Base-by-base conservation (phyloP, 306 rosid genomes). In the Luffa aegyptiaca region DNA sequence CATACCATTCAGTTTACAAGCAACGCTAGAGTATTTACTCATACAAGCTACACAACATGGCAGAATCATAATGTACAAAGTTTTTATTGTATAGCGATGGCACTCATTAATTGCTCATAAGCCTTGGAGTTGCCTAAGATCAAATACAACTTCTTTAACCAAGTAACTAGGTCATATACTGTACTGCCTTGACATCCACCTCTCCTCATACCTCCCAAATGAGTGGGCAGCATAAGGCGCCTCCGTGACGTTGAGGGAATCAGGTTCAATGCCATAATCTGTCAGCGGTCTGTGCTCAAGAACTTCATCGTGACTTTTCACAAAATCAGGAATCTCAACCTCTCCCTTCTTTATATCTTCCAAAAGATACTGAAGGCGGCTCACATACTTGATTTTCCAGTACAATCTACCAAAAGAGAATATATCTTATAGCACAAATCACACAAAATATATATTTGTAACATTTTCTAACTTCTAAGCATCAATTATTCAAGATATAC, bases 331-430 rank as follows among this genome's bases (percentile, higher is more conserved):
- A 84, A 92, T 88, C 81, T 90, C 96, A 18, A 93, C 56, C 74
- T 93, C 97, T 75, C 91, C 93, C 78, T 90, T 92, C 85, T 87
- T 90, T 56, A 95, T 81, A 58, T 91, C 92, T n/a, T 95, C 97
- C 91, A 93, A 95, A n/a, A 95, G 93, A 83, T 95, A 95, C 84
- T 90, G 97, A 80, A 95, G 89, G 45, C 97, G 97, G 89, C 92
- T 90, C 48, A 89, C 75, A 56, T 95, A 93, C 86, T 90, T 92
- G 82, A 95, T 86, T 89, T 95, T 95, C 97, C 98, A 95, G 85
- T 92, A 95, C 81, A 95, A 84, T 55, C 98, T 94, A 79, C 75
- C 81, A 51, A 79, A 41, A 68, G 52, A 71, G 51, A 53, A 52
- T 45, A 65, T 10, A 62, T 20, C 69, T 62, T 2, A 3, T 58